phyloP scores from a whole-genome alignment of 2,329 filamentous ascomycete species.

The Penicillium sp. region DNA sequence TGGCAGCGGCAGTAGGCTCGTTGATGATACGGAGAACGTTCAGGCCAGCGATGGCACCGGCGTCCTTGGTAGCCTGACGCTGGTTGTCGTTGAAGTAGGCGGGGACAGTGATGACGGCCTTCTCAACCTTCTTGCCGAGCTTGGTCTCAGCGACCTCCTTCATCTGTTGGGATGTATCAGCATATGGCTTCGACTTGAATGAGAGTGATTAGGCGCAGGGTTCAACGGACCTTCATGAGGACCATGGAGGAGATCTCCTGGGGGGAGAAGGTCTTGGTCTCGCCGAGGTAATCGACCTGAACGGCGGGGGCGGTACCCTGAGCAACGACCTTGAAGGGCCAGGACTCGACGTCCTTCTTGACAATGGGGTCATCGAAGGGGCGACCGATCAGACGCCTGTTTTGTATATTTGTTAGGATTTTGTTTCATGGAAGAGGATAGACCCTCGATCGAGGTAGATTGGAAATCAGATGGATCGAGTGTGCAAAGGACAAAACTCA shows the following conservation, averaged over 20 bases:
- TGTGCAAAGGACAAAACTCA: conserved; percentile 51
- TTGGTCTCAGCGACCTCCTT: conserved; percentile 99
- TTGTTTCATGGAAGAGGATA: neutral
- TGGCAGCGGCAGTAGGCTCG: conserved; percentile 97
- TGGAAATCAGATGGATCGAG: neutral
- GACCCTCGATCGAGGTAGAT: neutral
- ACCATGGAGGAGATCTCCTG: conserved; percentile 99
- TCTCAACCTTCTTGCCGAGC: conserved; percentile 98
- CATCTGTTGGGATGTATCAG: conserved; percentile 63
- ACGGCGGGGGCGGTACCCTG: conserved; percentile 86
- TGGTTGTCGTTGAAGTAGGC: conserved; percentile 99
- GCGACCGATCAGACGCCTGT: conserved; percentile 93
- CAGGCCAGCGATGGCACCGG: conserved; percentile 93
- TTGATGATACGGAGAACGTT: conserved; percentile 99
- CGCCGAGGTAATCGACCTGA: conserved; percentile 91
- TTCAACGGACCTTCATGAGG: conserved; percentile 78
- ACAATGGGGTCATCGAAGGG: conserved; percentile 93
- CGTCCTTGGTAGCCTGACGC: conserved; percentile 98
- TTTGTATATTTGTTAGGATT: conserved; percentile 12
- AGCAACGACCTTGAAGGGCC: conserved; percentile 98
- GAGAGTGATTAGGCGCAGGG: neutral
- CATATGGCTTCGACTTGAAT: neutral
- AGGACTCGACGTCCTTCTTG: conserved; percentile 98
- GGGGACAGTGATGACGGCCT: conserved; percentile 97
- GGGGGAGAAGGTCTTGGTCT: conserved; percentile 94